Conservation (phyloP, 129 eudicot species). For the Cynara cardunculus region DNA sequence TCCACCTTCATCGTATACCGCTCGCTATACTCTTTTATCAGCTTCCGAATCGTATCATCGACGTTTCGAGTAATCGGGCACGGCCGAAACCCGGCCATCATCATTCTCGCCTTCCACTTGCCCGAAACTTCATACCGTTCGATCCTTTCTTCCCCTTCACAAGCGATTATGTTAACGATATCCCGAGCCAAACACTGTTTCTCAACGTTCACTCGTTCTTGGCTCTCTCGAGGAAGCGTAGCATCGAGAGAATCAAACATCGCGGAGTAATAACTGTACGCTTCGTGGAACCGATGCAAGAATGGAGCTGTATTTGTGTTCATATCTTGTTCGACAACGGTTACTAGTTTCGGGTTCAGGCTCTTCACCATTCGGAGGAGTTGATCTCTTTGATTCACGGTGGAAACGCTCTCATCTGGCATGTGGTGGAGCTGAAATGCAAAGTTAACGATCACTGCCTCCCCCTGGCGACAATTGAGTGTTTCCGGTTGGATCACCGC, state of each 20-base stretch:
- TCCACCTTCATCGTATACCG: conserved; percentile 73
- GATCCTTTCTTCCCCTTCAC: conserved; percentile 94
- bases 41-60: conserved; percentile 36
- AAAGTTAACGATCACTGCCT: conserved; percentile 79
- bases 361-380: conserved; percentile 91
- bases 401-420: conserved; percentile 97
- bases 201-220: conserved; percentile 85
- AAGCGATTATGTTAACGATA: conserved; percentile 82
- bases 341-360: conserved; percentile 80
- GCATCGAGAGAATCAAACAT: conserved; percentile 86
- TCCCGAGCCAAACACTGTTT: conserved; percentile 93
- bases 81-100: conserved; percentile 82
- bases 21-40: conserved; percentile 62
- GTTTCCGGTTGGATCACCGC: conserved; percentile 48
- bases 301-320: conserved; percentile 95
- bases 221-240: conserved; percentile 71
- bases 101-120: conserved; percentile 97
- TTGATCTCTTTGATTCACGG: conserved; percentile 66
- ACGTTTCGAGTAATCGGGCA: conserved; percentile 50
- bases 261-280: conserved; percentile 74
- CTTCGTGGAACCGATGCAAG: conserved; percentile 72
- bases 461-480: conserved; percentile 53
- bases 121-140: conserved; percentile 95
- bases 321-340: conserved; percentile 87
- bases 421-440: conserved; percentile 98